Conservation (phyloP, 78 protist genomes). For the Cavenderia fasciculata region DNA sequence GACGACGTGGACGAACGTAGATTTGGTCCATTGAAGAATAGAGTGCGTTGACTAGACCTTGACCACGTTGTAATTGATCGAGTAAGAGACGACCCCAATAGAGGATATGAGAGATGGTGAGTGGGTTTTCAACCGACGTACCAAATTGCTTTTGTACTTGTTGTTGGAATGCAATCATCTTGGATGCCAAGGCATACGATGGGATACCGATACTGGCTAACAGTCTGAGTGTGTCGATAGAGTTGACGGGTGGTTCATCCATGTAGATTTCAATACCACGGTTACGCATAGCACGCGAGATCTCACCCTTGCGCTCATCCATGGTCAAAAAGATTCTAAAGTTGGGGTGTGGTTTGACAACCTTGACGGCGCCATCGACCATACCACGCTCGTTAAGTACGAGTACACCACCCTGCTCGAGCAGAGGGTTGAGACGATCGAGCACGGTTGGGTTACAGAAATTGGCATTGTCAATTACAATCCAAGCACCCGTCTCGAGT, state of each 20-base stretch:
- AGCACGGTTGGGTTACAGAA: conserved; percentile 98
- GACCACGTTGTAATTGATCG: conserved; percentile 71
- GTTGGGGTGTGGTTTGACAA: conserved; percentile 86
- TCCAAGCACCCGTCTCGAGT: conserved; percentile 96
- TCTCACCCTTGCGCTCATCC: conserved; percentile 96
- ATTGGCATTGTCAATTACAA: conserved; percentile 97
- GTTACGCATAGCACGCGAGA: conserved; percentile 99
- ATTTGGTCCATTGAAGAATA: conserved; percentile 63
- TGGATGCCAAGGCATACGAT: background rate
- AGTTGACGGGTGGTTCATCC: background rate
- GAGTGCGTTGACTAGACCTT: background rate
- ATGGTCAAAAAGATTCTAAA: conserved; percentile 95
- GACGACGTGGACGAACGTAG: conserved; percentile 67
- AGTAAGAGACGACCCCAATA: conserved; percentile 63
- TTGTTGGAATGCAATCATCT: conserved; percentile 70
- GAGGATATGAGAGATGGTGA: conserved; percentile 42
- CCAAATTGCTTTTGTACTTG: conserved; percentile 10
- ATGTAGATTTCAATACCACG: conserved; percentile 95
- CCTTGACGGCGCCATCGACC: conserved; percentile 84
- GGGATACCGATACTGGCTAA: conserved; percentile 71
- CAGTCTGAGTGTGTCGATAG: conserved; percentile 36
- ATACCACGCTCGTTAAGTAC: conserved; percentile 95
- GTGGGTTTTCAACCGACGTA: conserved; percentile 57
- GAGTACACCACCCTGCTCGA: conserved; percentile 96
- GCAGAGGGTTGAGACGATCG: conserved; percentile 99